A percentile compares a stretch with the other conserved stretches of the same genome.
phyloP scores from a whole-genome alignment of 805 yeast genomes.

The Candida pini region DNA sequence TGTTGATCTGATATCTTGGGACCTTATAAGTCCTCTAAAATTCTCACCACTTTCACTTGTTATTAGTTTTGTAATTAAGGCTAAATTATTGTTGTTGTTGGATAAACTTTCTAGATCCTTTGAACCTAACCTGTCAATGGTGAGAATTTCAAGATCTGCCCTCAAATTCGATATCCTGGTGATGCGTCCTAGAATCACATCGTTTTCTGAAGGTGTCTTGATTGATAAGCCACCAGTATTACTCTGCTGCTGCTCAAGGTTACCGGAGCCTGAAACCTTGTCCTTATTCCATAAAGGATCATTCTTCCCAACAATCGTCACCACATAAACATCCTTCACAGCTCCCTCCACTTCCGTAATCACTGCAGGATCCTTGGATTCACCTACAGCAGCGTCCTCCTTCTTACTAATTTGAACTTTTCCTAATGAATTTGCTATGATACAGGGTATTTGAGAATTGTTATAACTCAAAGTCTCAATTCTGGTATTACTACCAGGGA shows the following conservation, averaged over 20 bases:
- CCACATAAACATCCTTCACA: constrained; percentile 9
- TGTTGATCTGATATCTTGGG: constrained; percentile 85
- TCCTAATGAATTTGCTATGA: constrained; percentile 62
- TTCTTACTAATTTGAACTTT: constrained; percentile 33
- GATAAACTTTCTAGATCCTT: no score
- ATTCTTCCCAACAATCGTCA: constrained; percentile 19
- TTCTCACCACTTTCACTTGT: constrained; percentile 79
- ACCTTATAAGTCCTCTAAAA: constrained; percentile 78
- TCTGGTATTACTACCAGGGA: constrained; percentile 63
- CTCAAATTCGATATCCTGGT: constrained; percentile 61
- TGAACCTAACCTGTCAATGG: constrained; percentile 42
- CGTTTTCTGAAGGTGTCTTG: constrained; percentile 78
- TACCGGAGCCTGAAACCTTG: not conserved
- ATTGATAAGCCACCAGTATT: constrained; percentile 12
- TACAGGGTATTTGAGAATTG: constrained; percentile 32
- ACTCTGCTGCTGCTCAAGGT: not conserved
- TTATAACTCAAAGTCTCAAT: constrained; percentile 39
- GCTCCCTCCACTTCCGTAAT: constrained; percentile 7
- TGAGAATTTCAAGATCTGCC: constrained; percentile 69
- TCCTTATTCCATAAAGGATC: constrained; percentile 11
- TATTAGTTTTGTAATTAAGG: constrained; percentile 31
- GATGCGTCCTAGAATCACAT: constrained; percentile 72
- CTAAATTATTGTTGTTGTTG: constrained; percentile 3
- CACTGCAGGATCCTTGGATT: constrained; percentile 13
- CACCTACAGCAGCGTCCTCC: constrained; percentile 7